Evolutionary conservation across 208 protist species (phyloP).

Genomic region (Endotrypanum monterogeii): DNA sequence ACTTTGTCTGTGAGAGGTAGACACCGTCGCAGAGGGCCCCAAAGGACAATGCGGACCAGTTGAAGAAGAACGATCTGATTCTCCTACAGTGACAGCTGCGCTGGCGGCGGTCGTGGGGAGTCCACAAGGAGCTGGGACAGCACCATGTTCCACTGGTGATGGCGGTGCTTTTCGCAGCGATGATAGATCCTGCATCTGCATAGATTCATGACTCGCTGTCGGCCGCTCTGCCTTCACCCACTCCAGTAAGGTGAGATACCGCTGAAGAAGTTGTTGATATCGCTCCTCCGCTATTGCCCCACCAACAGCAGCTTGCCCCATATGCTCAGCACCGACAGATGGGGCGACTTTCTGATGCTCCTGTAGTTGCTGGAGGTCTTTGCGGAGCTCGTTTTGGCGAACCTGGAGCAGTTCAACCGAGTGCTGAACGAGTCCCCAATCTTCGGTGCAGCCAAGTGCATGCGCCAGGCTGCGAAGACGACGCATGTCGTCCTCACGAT

Average conservation of each 20-base stretch:
- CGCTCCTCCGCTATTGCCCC: constrained; percentile 2
- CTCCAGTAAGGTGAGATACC: constrained; percentile 3
- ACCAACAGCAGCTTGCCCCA: background rate
- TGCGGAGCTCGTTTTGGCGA: constrained; percentile 13
- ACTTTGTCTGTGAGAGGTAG: background rate
- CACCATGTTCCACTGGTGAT: background rate
- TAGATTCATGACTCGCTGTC: background rate
- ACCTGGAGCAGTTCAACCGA: constrained; percentile 28
- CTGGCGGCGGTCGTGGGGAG: background rate
- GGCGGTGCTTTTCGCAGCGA: background rate
- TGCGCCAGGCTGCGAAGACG: constrained; percentile 30
- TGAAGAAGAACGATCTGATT: background rate
- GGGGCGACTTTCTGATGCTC: background rate
- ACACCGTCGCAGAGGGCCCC: background rate
- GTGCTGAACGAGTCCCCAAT: constrained; percentile 53
- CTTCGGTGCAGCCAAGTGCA: constrained; percentile 51
- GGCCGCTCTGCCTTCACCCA: background rate
- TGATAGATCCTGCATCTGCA: background rate
- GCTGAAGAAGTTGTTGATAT: constrained; percentile 3
- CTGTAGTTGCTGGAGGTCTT: constrained; percentile 19
- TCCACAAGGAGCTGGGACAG: background rate
- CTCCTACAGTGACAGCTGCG: background rate
- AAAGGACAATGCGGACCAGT: background rate
- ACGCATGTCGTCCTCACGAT: constrained; percentile 22
- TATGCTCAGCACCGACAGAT: background rate